These are phyloP conservation scores for Diaporthe velutina DNA, from an alignment of 2,329 filamentous ascomycete genomes.

Conservation along the genomic window DNA sequence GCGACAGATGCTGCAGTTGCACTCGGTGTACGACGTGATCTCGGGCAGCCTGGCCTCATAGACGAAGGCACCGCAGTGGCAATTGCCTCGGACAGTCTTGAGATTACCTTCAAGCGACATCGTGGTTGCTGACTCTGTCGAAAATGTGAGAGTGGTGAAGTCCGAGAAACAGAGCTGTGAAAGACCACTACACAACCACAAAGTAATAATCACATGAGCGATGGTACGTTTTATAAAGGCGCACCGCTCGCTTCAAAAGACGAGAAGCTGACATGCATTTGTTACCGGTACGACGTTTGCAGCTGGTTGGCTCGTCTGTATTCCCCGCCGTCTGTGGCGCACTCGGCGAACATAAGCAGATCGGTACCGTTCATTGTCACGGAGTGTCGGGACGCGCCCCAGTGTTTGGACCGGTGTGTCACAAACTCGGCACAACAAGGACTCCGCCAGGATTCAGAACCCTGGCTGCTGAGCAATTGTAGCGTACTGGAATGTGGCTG, in stretches of 20 bases:
- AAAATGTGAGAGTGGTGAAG: not conserved
- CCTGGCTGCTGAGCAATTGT: not conserved
- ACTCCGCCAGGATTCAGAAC: not conserved
- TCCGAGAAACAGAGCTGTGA: conserved; percentile 7
- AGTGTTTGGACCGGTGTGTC: not conserved
- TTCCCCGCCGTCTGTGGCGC: not conserved
- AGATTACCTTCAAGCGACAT: conserved; percentile 37
- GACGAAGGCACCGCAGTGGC: conserved; percentile 68
- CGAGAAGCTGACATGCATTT: not conserved
- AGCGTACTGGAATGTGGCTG: not conserved
- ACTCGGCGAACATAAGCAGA: not conserved
- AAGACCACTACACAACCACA: not conserved
- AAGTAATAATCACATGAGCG: not conserved
- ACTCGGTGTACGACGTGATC: conserved; percentile 67
- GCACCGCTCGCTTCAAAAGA: not conserved
- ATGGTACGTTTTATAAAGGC: too few relatives aligned
- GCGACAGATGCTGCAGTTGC: conserved; percentile 77
- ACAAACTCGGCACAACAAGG: not conserved
- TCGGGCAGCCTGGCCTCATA: conserved; percentile 67
- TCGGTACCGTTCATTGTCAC: not conserved
- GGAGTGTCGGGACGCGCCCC: not conserved
- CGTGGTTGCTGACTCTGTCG: not conserved
- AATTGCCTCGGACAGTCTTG: conserved; percentile 67
- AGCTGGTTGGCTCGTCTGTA: not conserved
- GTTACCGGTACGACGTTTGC: not conserved